Percentiles rank a stretch among this genome's conserved stretches.
Conservation (phyloP, 352 stramenopile genomes). For the Globisporangium ultimum region DNA sequence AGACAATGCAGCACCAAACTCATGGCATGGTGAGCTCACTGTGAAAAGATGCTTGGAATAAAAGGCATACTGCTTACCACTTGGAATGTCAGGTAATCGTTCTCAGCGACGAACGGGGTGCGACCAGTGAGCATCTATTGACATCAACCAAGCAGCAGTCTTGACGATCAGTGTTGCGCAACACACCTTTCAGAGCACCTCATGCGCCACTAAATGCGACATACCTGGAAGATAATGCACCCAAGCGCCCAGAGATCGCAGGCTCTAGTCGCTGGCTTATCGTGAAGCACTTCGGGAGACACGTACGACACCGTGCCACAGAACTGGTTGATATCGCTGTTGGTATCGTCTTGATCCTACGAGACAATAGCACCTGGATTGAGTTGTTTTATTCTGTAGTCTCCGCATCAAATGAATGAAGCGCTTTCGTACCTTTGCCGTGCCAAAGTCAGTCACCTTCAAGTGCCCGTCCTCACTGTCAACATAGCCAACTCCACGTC, state of each 20-base stretch:
- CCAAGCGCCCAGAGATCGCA: slow-evolving; percentile 91
- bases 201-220: not conserved
- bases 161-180: not conserved
- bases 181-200: too few species aligned
- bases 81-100: slow-evolving; percentile 91
- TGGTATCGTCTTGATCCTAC: slow-evolving; percentile 72
- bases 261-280: slow-evolving; percentile 65
- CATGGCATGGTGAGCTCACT: not conserved
- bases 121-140: slow-evolving; percentile 74
- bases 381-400: not conserved
- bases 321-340: slow-evolving; percentile 63
- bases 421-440: slow-evolving; percentile 52
- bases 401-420: not conserved
- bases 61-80: slow-evolving; percentile 30
- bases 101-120: slow-evolving; percentile 87
- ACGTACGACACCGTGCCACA: slow-evolving; percentile 91
- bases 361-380: not conserved
- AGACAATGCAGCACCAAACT: not conserved
- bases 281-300: slow-evolving; percentile 89
- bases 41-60: not conserved
- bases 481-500: not conserved
- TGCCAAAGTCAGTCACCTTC: slow-evolving; percentile 91
- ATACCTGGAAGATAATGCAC: slow-evolving; percentile 85
- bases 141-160: not conserved
- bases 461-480: slow-evolving; percentile 70